Evolutionary conservation across 345 rosid genomes (phyloP), one percentile per base, ranked within the genome.

Genomic region (Linum tenue): DNA sequence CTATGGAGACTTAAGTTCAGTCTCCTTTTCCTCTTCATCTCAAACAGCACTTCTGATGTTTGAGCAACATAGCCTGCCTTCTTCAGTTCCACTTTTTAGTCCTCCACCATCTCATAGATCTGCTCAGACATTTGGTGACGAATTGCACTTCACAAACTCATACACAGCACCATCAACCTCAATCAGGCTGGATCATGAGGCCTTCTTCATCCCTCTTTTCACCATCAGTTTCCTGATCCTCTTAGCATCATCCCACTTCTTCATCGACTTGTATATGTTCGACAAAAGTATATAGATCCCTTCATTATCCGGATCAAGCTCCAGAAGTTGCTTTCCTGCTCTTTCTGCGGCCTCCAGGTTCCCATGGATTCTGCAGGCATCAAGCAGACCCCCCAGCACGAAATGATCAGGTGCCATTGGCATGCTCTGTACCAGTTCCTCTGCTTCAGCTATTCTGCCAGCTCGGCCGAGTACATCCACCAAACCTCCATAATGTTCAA

Each of bases 1-100:
- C 76, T 63, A 10, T 79, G 74, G 39, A 73, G 77, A 59, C 67
- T 42, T n/a, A 4, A 76, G 67, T 35, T 42, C 43, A n/a, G 69
- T 71, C 68, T 69, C 73, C 59, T 71, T 79, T 66, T 68, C 76
- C 63, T 66, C 63, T 39, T 71, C 67, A 2, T 69, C 72, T 79
- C 69, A 63, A 73, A 57, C 57, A 73, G 64, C 66, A 68, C 70
- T 65, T 76, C 56, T 53, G 72, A 41, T 43, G 59, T 70, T 67
- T 76, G 41, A 14, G 73, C 73, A 75, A 66, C 65, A 67, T 68
- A 65, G n/a, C n/a, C n/a, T n/a, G n/a, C n/a, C n/a, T n/a, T n/a
- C n/a, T n/a, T n/a, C n/a, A n/a, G n/a, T n/a, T n/a, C n/a, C n/a
- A n/a, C n/a, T n/a, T n/a, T n/a, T n/a, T n/a, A n/a, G n/a, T n/a